Base-by-base conservation (phyloP, 352 stramenopile genomes). In the Phytopythium ostracodes region DNA sequence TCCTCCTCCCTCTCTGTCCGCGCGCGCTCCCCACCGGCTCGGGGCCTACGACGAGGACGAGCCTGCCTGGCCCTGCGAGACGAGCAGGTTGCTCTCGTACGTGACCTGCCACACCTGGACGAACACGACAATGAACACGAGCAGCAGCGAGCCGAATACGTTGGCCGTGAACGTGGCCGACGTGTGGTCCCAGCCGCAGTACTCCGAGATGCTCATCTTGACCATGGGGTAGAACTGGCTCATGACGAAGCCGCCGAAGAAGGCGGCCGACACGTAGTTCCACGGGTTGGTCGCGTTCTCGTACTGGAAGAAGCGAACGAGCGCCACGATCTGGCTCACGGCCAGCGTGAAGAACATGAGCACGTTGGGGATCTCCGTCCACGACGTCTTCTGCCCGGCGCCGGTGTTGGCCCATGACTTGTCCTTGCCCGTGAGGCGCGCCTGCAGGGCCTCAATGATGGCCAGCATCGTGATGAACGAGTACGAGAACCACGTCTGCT, bases 401-500 rank as follows among this genome's bases (percentile, higher is more conserved):
- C 87, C 87, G 35, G 87, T 96, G 76, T 96, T 96, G 7, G 85
- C 83, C 87, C 87, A 96, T 63, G 80, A 90, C 56, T 86, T 88
- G 55, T 94, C 87, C 73, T 94, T 92, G 63, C 84, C 87, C 60
- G 84, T 94, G 44, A 94, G 11, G 62, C 82, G 82, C 58, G 80
- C 77, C 70, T 92, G 82, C 22, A 94, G 38, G 7, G 87, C 85
- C 66, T 96, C 87, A 24, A 87, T 55, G 49, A 96, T 94, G n/a
- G 85, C 87, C 62, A 94, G 69, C 77, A 91, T 71, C 71, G 84
- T 94, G 44, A 94, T 92, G 67, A 96, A 96, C 66, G 87, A 80
- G 77, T 94, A 96, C 50, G 87, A 94, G 61, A 96, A 96, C 85
- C 87, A 96, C 38, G 85, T 94, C 75, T 96, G 85, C 77, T 96